phyloP scores from a whole-genome alignment of 192 early-diverging fungal species.

The Backusella parvicylindrica region DNA sequence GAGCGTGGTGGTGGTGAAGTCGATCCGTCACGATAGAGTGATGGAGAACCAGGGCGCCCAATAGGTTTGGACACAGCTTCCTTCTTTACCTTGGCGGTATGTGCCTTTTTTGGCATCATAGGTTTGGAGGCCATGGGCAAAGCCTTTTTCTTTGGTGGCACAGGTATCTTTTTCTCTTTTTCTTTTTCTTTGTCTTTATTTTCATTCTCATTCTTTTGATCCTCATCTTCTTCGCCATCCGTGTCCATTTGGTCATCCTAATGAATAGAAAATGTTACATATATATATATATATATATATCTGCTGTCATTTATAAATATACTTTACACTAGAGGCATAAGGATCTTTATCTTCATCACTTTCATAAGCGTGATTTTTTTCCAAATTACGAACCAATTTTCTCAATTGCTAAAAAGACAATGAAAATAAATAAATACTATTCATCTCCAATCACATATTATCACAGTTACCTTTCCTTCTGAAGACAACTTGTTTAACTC shows the following conservation, averaged over 20 bases:
- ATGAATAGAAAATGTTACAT: no score
- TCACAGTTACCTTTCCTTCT: conserved; percentile 32
- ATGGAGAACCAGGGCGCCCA: conserved; percentile 31
- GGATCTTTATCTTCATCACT: conserved; percentile 57
- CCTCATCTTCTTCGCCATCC: conserved; percentile 15
- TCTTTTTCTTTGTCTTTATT: conserved; percentile 16
- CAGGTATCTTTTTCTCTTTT: conserved; percentile 15
- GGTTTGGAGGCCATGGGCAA: conserved; percentile 15
- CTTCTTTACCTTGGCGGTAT: conserved; percentile 19
- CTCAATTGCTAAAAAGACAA: conserved; percentile 56
- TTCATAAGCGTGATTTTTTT: conserved; percentile 62
- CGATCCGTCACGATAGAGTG: conserved; percentile 12
- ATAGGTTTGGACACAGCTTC: conserved; percentile 32
- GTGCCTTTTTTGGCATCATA: conserved; percentile 22
- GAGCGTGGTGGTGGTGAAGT: background rate
- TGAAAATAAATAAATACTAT: conserved; percentile 13
- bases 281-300: no score
- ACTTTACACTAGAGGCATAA: conserved; percentile 50
- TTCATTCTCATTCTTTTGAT: conserved; percentile 16
- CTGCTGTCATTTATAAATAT: no score
- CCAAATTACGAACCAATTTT: conserved; percentile 60
- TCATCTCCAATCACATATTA: background rate
- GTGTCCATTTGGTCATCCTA: conserved; percentile 3
- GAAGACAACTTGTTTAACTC: conserved; percentile 19
- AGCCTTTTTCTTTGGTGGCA: conserved; percentile 14